Evolutionary conservation across 1,284 basidiomycete species (phyloP), one percentile per base, ranked within the genome.

Genomic region (Microbotryum intermedium): DNA sequence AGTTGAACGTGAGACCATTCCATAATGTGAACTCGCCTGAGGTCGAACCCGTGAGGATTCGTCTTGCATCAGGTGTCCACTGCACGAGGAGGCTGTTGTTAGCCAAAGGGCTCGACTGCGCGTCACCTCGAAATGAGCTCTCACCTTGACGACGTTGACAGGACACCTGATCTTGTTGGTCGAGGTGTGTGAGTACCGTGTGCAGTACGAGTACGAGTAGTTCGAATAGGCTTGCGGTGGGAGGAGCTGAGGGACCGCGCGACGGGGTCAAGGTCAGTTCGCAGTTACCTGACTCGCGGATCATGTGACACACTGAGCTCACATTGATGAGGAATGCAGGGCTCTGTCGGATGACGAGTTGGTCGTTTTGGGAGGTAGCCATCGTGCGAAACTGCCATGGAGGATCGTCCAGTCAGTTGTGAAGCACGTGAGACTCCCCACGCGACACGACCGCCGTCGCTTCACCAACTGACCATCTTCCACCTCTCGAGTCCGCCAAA

Each of bases 1-100:
- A 98, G 78, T 98, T 97, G 84, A 97, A 98, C 0, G 94, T 97
- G 34, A 95, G 80, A 21, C 93, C 94, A 72, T 98, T 98, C 94
- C 95, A 98, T 6, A 98, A 82, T 0, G 94, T 97, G 76, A 98
- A 97, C 76, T 98, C 94, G 57, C 95, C 95, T 68, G 88, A 91
- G 29, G 92, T 92, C 20, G 92, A 93, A 26, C 94, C 94, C 0
- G 95, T 98, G 49, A 98, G 77, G 29, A 97, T 80, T 6, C 94
- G 84, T 26, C 94, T 82, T 48, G 86, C 90, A 76, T 97, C 94
- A 0, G 94, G 94, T 30, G 92, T 97, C 91, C 93, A 98, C 88
- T 94, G 67, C 47, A 30, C 21, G 11, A n/a, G 48, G 23, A 21
- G 20, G 2, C 45, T 11, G 10, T 18, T 25, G 52, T 26, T 28